Base-by-base conservation (phyloP, 2,329 filamentous ascomycete genomes). In the Paramyrothecium roridum region DNA sequence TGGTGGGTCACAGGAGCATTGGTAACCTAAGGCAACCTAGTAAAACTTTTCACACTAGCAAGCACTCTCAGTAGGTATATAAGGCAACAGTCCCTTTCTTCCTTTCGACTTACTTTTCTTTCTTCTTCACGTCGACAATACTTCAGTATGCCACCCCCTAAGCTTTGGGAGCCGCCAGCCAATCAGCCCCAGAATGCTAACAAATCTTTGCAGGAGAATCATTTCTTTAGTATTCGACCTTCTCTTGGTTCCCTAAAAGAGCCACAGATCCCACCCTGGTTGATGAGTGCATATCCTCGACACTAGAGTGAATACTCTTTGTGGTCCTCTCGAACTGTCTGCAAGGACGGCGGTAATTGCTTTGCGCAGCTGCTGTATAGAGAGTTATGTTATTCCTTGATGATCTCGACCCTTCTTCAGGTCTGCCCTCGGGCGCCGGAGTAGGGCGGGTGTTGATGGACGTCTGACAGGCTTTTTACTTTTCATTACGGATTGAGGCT, bases 161-260 rank as follows among this genome's bases (percentile, higher is more conserved):
- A 68, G 67, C 58, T 62, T 53, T 57, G 60, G 43, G 54, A 10
- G 45, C 30, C 30, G 43, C 26, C 13, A 40, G 17, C 22, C 40
- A 12, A 48, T 34, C 19, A n/a, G 22, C 37, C 37, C 4, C n/a
- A 6, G 12, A 22, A 50, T 59, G 56, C 64, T 68, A 62, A 67
- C 61, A 56, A n/a, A 58, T 53, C 56, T 40, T 63, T 61, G 61
- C 72, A 80, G 72, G 76, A 91, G 90, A 93, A 93, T 93, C 90
- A 91, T 90, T 96, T 96, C 89, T 96, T 93, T 92, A 96, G 91
- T 93, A 87, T 83, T 90, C 86, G 86, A 92, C 89, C 83, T 82
- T 83, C 86, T 91, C 90, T 95, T 88, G 91, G 86, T 88, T 93
- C 85, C 86, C 85, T 83, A 92, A 84, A 89, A 82, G 82, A 96